Evolutionary conservation across 2,329 filamentous ascomycete genomes (phyloP).

Genomic region (Apiospora hydei): DNA sequence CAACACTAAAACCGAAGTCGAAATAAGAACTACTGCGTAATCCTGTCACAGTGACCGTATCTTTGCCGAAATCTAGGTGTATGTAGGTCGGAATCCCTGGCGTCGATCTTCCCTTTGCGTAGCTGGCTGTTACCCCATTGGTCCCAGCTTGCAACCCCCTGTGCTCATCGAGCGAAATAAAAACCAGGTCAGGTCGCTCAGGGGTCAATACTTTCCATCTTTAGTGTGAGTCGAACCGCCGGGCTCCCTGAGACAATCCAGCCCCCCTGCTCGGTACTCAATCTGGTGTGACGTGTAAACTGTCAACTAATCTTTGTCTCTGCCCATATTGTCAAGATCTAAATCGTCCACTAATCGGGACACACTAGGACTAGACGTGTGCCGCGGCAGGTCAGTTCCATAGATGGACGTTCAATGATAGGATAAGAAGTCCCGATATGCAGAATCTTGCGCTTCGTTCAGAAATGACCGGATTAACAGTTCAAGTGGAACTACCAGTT

Average conservation of each 20-base stretch:
- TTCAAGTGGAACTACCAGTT: neutral
- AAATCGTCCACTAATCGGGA: neutral
- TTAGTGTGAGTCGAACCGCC: constrained; percentile 14
- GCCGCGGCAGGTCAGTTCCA: neutral
- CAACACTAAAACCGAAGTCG: neutral
- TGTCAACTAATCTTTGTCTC: neutral
- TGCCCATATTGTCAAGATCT: neutral
- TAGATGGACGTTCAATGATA: neutral
- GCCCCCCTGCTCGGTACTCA: neutral
- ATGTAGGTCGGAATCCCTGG: neutral
- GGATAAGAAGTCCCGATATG: neutral
- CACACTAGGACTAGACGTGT: neutral
- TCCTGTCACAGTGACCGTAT: neutral
- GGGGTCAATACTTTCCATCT: constrained; percentile 18
- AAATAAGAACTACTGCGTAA: neutral
- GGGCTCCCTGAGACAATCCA: constrained; percentile 2
- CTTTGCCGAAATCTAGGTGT: neutral
- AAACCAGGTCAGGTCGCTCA: neutral
- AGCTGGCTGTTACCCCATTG: neutral
- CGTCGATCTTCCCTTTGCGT: neutral
- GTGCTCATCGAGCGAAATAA: neutral
- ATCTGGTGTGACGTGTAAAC: neutral
- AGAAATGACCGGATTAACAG: neutral
- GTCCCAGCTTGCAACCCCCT: constrained; percentile 2
- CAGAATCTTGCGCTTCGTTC: neutral